Percentiles rank a stretch among this genome's conserved stretches.
Evolutionary conservation across 805 yeast genomes (phyloP).

Genomic region (Candida fluviatilis): DNA sequence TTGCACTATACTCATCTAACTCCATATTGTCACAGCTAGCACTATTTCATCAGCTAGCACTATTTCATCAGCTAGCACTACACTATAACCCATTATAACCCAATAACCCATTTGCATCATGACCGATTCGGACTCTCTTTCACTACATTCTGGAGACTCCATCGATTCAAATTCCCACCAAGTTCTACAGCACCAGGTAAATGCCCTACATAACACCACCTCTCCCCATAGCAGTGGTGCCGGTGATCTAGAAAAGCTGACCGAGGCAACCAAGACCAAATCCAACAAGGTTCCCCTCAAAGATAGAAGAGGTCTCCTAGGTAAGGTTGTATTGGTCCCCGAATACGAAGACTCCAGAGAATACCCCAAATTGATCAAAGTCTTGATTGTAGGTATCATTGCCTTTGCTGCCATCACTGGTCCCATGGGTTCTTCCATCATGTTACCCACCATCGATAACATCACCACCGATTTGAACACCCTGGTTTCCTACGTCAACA

Average conservation of each 20-base stretch:
- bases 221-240: background rate
- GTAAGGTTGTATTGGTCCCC: conserved; percentile 50
- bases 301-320: conserved; percentile 57
- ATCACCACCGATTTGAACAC: conserved; percentile 55
- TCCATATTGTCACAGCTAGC: too few relatives aligned
- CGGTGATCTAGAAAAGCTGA: background rate
- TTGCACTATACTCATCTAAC: too few relatives aligned
- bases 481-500: conserved; percentile 56
- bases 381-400: conserved; percentile 55
- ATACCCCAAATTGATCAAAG: conserved; percentile 49
- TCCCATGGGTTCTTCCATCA: conserved; percentile 85
- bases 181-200: conserved; percentile 3
- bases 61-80: too few relatives aligned
- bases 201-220: background rate
- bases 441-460: conserved; percentile 71
- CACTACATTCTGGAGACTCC: background rate
- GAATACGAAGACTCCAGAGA: conserved; percentile 73
- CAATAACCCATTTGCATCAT: background rate
- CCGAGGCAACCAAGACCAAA: background rate
- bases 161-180: background rate
- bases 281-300: conserved; percentile 14
- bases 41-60: too few relatives aligned
- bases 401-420: conserved; percentile 77
- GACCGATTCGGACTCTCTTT: background rate
- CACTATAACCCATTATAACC: background rate